These are phyloP conservation scores for Fusarium sp. DNA, from an alignment of 2,329 filamentous ascomycete genomes.

Conservation along the genomic window DNA sequence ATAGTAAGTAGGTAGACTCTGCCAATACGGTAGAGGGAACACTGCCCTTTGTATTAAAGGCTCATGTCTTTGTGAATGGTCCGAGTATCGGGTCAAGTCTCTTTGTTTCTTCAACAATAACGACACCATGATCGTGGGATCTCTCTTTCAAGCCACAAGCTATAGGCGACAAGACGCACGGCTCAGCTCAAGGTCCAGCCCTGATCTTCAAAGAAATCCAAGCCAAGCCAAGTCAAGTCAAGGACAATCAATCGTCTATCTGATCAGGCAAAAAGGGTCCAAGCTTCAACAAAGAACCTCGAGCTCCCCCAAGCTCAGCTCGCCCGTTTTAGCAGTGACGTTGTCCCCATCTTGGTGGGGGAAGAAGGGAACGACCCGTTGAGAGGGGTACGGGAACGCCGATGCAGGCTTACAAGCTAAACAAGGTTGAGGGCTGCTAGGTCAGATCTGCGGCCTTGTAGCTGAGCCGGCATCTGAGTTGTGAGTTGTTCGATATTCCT, in stretches of 20 bases:
- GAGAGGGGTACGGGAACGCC: constrained; percentile 30
- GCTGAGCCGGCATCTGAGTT: constrained; percentile 29
- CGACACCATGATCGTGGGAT: not conserved
- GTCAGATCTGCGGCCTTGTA: constrained; percentile 36
- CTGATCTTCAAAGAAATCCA: constrained; percentile 1
- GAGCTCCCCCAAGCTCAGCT: constrained; percentile 5
- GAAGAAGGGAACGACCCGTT: not conserved
- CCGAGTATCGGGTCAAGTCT: not conserved
- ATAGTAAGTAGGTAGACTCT: not conserved
- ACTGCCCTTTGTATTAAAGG: not conserved
- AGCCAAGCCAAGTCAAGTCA: not conserved
- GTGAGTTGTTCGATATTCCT: constrained; percentile 8
- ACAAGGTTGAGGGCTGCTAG: constrained; percentile 23
- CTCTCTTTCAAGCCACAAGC: constrained; percentile 10
- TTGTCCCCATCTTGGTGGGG: constrained; percentile 7
- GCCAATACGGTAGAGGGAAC: no score
- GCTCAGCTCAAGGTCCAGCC: constrained; percentile 10
- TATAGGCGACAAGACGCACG: constrained; percentile 1
- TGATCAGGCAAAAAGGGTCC: not conserved
- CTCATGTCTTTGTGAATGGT: not conserved
- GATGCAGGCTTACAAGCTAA: constrained; percentile 36
- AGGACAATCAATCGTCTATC: not conserved
- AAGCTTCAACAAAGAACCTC: constrained; percentile 12
- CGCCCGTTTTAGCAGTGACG: constrained; percentile 20
- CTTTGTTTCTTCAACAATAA: constrained; percentile 7